Base-by-base conservation (phyloP, 805 yeast genomes). In the Clavispora vitiphila region DNA sequence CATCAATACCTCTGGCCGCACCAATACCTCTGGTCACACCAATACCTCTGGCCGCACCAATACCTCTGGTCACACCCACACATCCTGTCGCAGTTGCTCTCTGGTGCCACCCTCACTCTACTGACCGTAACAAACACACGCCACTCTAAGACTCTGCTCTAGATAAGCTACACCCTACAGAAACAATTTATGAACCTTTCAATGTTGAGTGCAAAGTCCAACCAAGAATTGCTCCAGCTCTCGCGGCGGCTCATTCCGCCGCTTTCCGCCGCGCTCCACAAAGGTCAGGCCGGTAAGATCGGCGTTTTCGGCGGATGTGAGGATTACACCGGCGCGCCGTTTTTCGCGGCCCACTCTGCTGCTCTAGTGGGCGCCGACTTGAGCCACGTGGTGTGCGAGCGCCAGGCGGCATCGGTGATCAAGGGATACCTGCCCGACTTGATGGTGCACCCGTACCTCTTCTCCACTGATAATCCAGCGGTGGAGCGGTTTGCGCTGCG, bases 261-360 rank as follows among this genome's bases (percentile, higher is more conserved):
- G 2, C 64, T 90, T 25, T 64, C 74, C 2, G 78, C 86, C 5
- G 54, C 58, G 12, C 84, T 85, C 59, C 83, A 91, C 65, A 91
- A 91, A 61, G 99, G 99, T 18, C 98, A 91, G 61, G 81, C 85
- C 5, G 98, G 98, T 5, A 74, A 87, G 44, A 71, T 91, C 2
- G 87, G 83, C 9, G 86, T 91, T 1, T 76, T 91, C 47, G 99
- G 99, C 18, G 99, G 99, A 1, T 83, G 93, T 60, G 90, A 86
- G 60, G 97, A 91, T 60, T 91, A 89, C 60, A 90, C 97, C 0
- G 99, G 99, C 0, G 99, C 99, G 0, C 98, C 98, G 2, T 93
- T 72, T 62, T 93, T 93, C 60, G 76, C 95, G 26, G 85, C 95
- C 5, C 83, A 85, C 58, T 85, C 96, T 1, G 78, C 95, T 1